A percentile compares a stretch with the other conserved stretches of the same genome.
Evolutionary conservation across 2,329 filamentous ascomycete species (phyloP).

Genomic region (Neofusicoccum ribis): DNA sequence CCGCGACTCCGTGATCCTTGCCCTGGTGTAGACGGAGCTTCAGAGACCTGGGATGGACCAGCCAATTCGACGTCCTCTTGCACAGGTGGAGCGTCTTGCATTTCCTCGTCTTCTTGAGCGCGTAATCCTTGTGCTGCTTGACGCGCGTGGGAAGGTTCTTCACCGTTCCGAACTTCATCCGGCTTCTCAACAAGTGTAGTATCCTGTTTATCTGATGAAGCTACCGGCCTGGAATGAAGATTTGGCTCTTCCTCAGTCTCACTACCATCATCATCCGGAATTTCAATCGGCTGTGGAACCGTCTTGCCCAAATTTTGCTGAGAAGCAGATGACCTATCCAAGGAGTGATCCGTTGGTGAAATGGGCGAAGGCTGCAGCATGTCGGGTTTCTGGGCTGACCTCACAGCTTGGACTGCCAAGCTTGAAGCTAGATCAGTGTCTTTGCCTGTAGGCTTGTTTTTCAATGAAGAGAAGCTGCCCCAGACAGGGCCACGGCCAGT

Average conservation of each 20-base stretch:
- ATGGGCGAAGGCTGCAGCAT: not conserved
- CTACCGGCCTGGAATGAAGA: no score
- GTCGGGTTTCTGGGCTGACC: not conserved
- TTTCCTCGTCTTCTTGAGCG: not conserved
- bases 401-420: not conserved
- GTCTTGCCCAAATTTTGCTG: not conserved
- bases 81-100: not conserved
- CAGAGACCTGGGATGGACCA: not conserved
- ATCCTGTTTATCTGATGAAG: not conserved
- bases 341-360: not conserved
- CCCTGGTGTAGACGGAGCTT: not conserved
- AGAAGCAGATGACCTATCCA: not conserved
- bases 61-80: not conserved
- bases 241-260: slow-evolving; percentile 4
- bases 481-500: not conserved
- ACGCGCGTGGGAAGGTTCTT: not conserved
- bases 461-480: slow-evolving; percentile 1
- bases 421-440: not conserved
- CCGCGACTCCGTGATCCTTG: not conserved
- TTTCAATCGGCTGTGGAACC: not conserved
- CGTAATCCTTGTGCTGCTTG: not conserved
- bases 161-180: no score
- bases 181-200: not conserved
- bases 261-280: not conserved
- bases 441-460: not conserved